These are phyloP conservation scores for Chalaropsis thielavioides DNA, from an alignment of 2,329 filamentous ascomycete genomes.

Conservation along the genomic window DNA sequence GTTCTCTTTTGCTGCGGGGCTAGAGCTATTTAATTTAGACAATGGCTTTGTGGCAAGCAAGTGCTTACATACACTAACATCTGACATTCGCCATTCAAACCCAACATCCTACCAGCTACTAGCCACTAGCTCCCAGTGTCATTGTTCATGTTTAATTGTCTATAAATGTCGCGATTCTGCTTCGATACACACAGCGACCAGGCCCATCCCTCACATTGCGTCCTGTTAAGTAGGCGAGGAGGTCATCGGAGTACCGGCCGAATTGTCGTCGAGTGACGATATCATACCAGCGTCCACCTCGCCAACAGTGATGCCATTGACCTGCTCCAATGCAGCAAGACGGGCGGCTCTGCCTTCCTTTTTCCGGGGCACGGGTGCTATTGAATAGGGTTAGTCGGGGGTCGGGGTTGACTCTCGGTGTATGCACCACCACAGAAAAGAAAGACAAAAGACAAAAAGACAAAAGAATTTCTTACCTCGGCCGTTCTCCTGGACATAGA, in stretches of 20 bases:
- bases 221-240: neutral
- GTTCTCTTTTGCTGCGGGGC: too few species aligned
- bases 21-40: too few species aligned
- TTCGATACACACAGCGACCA: neutral
- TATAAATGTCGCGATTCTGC: neutral
- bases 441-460: neutral
- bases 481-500: constrained; percentile 96
- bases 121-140: too few species aligned
- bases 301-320: constrained; percentile 17
- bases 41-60: too few species aligned
- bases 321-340: constrained; percentile 17
- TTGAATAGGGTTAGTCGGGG: too few species aligned
- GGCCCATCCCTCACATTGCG: neutral
- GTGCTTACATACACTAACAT: too few species aligned
- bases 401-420: too few species aligned
- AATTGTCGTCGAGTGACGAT: constrained; percentile 11
- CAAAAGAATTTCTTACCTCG: constrained; percentile 46
- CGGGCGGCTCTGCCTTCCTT: constrained; percentile 18
- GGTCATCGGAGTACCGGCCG: neutral
- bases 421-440: too few species aligned
- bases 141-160: too few species aligned
- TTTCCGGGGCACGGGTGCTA: constrained; percentile 18
- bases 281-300: constrained; percentile 17
- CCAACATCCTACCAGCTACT: too few species aligned
- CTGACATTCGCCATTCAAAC: too few species aligned